Evolutionary conservation across 2,329 filamentous ascomycete genomes (phyloP), one percentile per base, ranked within the genome.

Genomic region (Saccharata proteae): DNA sequence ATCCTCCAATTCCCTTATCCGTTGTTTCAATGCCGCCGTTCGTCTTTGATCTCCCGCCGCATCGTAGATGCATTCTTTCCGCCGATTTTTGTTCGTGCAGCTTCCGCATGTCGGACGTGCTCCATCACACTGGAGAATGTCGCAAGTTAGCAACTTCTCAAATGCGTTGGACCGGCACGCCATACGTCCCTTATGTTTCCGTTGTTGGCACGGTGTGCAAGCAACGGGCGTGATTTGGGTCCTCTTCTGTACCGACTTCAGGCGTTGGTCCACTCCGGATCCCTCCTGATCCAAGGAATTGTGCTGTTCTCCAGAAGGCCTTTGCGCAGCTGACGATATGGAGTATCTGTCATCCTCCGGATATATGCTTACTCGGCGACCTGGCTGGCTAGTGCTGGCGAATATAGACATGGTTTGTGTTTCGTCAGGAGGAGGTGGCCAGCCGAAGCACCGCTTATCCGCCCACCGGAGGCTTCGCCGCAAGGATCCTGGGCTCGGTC

Each of bases 161-260:
- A 6, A 26, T 10, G 22, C 10, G 14, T 20, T 19, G 15, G 15
- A 19, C 21, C 7, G 26, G 27, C 7, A 30, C 37, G 27, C 65
- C 59, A 12, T 10, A 24, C 28, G 5, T 8, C 29, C 35, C 35
- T 38, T 38, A 18, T 26, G 24, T 24, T 38, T 38, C 8, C 37
- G 37, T n/a, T 36, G 34, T 13, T 38, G 37, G 16, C 37, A 38
- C 9, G 37, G 26, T 12, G 18, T 27, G 14, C 37, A 38, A 12
- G 37, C 37, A 7, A 38, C 37, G 5, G 30, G 20, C 6, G 37
- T 38, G 12, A 38, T 30, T 13, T 31, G 30, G 22, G n/a, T 16
- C 19, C 37, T 23, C 26, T 33, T 18, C 19, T 21, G 19, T 16
- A 22, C 11, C 14, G 18, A 19, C 9, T 18, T 25, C 19, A 15